Evolutionary conservation across 257 asterid species (phyloP).

Genomic region (Solanum ossicruentum): DNA sequence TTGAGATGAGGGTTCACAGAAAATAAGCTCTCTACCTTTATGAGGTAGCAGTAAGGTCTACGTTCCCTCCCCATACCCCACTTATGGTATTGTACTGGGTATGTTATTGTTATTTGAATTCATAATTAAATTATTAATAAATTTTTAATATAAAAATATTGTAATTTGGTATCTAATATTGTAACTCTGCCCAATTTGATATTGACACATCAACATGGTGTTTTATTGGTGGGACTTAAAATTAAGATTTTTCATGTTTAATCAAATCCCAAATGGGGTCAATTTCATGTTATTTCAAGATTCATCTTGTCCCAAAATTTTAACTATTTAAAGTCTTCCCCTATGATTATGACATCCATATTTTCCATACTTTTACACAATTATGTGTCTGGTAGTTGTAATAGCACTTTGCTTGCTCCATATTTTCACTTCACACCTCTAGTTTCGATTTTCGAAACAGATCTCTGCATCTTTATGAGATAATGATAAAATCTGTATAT

Average conservation of each 20-base stretch:
- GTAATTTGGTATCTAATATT: not conserved
- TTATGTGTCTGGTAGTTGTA: not conserved
- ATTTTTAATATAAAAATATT: not conserved
- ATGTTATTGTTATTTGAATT: too few relatives aligned
- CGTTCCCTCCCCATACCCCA: too few relatives aligned
- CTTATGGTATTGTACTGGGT: too few relatives aligned
- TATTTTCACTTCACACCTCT: not conserved
- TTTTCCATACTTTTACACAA: not conserved
- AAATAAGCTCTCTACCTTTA: too few relatives aligned
- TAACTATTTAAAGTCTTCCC: not conserved
- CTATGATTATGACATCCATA: not conserved
- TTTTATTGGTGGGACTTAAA: not conserved
- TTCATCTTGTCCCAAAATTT: slow-evolving; percentile 2
- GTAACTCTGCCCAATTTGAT: not conserved
- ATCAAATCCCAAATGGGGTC: slow-evolving; percentile 6
- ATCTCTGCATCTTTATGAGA: accelerated
- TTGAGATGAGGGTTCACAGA: too few relatives aligned
- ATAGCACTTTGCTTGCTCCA: not conserved
- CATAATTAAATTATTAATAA: too few relatives aligned
- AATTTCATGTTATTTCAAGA: not conserved
- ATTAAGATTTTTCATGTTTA: not conserved
- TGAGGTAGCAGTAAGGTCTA: too few relatives aligned
- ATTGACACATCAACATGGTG: not conserved
- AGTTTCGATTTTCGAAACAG: too few relatives aligned
- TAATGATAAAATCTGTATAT: too few relatives aligned